phyloP scores from a whole-genome alignment of 306 rosid genomes.

The Quercus glauca region DNA sequence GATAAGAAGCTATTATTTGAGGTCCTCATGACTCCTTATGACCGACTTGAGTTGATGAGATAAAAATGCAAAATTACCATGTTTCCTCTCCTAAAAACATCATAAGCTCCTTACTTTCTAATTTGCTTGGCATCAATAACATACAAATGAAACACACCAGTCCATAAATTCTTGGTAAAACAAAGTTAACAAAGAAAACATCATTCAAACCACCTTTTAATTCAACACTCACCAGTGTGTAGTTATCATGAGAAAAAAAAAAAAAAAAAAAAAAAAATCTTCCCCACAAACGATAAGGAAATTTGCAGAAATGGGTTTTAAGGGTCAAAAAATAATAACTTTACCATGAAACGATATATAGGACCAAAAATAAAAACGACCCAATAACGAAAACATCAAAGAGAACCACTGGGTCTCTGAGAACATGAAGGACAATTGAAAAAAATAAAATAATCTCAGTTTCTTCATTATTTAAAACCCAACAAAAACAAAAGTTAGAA shows the following conservation, averaged over 20 bases:
- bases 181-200: too few species aligned
- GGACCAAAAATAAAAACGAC: neutral
- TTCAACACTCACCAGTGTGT: too few species aligned
- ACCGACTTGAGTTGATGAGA: neutral
- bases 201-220: too few species aligned
- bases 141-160: too few species aligned
- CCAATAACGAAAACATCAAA: neutral
- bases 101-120: neutral
- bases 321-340: neutral
- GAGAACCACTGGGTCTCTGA: neutral
- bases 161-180: too few species aligned
- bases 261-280: neutral
- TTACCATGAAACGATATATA: neutral
- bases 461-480: neutral
- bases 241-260: neutral
- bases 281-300: neutral
- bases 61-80: neutral
- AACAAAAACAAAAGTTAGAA: neutral
- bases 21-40: too few species aligned
- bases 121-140: too few species aligned
- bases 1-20: neutral
- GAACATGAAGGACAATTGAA: neutral
- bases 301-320: neutral
- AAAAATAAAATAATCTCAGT: neutral
- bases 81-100: neutral